phyloP scores from a whole-genome alignment of 768 basidiomycete genomes.

The Neoboletus subvelutipes region DNA sequence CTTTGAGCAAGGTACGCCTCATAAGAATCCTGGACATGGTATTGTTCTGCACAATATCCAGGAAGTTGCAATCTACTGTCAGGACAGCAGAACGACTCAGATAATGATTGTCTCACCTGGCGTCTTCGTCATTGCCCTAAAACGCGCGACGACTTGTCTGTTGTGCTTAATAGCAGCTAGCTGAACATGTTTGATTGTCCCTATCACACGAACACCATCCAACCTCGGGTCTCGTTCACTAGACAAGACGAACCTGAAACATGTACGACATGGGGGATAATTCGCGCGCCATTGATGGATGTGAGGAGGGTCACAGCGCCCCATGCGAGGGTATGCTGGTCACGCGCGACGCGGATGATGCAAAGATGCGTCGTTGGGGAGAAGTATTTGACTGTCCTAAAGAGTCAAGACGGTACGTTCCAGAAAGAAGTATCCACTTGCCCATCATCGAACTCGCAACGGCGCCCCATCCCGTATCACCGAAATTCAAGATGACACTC shows the following conservation, averaged over 20 bases:
- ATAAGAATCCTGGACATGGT: slow-evolving; percentile 53
- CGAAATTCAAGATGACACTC: slow-evolving; percentile 70
- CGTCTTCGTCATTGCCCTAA: slow-evolving; percentile 52
- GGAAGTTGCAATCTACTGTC: not conserved
- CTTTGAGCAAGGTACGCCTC: slow-evolving; percentile 57
- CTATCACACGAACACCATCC: slow-evolving; percentile 37
- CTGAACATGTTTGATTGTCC: slow-evolving; percentile 86
- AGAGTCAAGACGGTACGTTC: not conserved
- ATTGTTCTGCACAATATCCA: slow-evolving; percentile 39
- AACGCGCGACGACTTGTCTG: slow-evolving; percentile 65
- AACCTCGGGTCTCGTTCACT: not conserved
- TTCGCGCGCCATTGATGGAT: slow-evolving; percentile 52
- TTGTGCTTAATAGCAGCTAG: slow-evolving; percentile 75
- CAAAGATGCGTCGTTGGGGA: slow-evolving; percentile 81
- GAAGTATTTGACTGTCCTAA: slow-evolving; percentile 74
- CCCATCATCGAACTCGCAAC: slow-evolving; percentile 71
- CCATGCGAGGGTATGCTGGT: slow-evolving; percentile 79
- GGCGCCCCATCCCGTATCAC: slow-evolving; percentile 84
- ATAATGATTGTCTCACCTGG: slow-evolving; percentile 41
- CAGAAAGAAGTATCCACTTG: slow-evolving; percentile 31
- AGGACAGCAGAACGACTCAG: not conserved
- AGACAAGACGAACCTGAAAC: slow-evolving; percentile 61
- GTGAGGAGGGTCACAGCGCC: slow-evolving; percentile 73
- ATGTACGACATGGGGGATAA: slow-evolving; percentile 77
- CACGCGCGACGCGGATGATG: slow-evolving; percentile 83